Base-by-base conservation (phyloP, 2,329 filamentous ascomycete genomes). In the Cryoendolithus antarcticus region DNA sequence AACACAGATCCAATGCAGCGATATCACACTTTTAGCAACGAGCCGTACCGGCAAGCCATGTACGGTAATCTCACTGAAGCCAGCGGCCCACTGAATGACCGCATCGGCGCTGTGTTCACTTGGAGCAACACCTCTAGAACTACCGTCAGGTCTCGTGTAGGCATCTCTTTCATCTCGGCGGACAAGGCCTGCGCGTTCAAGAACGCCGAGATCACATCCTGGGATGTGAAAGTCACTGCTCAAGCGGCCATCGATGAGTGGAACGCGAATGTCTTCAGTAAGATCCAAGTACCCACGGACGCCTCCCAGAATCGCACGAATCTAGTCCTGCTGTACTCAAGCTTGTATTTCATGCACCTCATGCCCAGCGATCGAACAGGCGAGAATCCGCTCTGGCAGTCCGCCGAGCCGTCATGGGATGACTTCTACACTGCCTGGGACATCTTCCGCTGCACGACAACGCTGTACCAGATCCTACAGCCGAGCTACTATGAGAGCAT, bases 381-480 rank as follows among this genome's bases (percentile, higher is more conserved):
- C 0, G 80, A 84, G 53, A 85, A 83, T 43, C 78, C 79, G 0
- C 57, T 67, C 0, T 84, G 80, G 79, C 54, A 61, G 1, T 77
- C 74, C 1, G 49, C 53, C 0, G 80, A 84, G 54, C 79, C 80
- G 2, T 82, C 81, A 50, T 84, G 80, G 50, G 75, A 81, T 42
- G 80, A 84, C 42, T 73, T 79, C 10, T 82, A 81, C 51, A 83
- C 80, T 0, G 69, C 80, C 13, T 84, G 80, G 80, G 62, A 67
- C 46, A 56, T 67, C 51, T 79, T 82, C 55, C 72, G 80, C 13
- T 82, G 75, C 53, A 72, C 74, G 1, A 80, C 74, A 0, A 60
- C 77, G 0, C 63, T 84, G 0, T 69, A 80, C 44, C 80, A 83
- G 27, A 65, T 85, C 12, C 56, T 83, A 1, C 72, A 81, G 40